Base-by-base conservation (phyloP, 106 monocot genomes). In the Vanilla planifolia region DNA sequence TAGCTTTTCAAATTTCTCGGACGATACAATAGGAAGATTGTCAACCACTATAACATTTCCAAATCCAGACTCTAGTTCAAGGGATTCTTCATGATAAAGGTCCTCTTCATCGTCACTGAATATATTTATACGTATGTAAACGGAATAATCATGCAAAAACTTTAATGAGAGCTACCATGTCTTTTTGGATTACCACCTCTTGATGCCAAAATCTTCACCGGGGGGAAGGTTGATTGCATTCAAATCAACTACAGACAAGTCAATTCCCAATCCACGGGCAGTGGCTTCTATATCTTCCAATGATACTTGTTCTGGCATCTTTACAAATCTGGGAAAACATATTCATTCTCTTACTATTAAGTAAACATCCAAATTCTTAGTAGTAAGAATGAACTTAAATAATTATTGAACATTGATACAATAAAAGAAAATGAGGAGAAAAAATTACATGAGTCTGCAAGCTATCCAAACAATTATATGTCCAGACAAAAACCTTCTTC, bases 1-100 rank as follows among this genome's bases (percentile, higher is more conserved):
- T 8, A 93, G 71, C 77, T 93, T 93, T 43, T 88, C 93, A 53
- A 82, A 89, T 58, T 93, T 93, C 65, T 89, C 85, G 14, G 85
- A 89, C 2, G 80, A 77, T 4, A 93, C 85, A 6, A 89, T 74
- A 0, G 93, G 93, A 0, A 89, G 73, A 37, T 93, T 89, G 43
- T 93, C 93, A 26, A 93, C 93, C 1, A 89, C 77, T 4, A 89
- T 74, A 1, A 79, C 65, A 51, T 93, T 93, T 4, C 68, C 65
- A 35, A 81, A 82, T 28, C 93, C 89, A 2, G 71, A 45, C 50
- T 89, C 93, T 37, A 73, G 67, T 53, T 89, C 89, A 21, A 75
- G 41, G 0, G 42, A 57, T 1, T 89, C 89, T 23, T 79, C 85
- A 32, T 71, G 59, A 11, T 60, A 57, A 19, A 74, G n/a, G 44